These are phyloP conservation scores for Alternaria infectoria DNA, from an alignment of 2,329 filamentous ascomycete species.

Conservation along the genomic window DNA sequence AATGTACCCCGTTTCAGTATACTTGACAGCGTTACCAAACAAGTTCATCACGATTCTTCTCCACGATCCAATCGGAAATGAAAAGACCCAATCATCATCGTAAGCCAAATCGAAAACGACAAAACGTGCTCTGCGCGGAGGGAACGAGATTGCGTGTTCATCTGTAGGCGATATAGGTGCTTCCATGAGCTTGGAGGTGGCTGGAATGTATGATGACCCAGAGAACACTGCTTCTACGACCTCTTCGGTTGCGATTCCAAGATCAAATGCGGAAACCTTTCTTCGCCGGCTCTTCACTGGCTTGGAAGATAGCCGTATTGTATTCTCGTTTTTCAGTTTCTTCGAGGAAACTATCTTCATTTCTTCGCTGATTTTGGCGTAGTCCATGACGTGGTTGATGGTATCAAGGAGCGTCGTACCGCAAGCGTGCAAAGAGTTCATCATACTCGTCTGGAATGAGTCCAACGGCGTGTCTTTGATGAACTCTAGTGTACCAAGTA, in stretches of 20 bases:
- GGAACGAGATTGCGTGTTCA: background rate
- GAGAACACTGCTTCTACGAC: constrained; percentile 35
- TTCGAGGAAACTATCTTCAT: constrained; percentile 48
- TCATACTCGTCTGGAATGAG: constrained; percentile 53
- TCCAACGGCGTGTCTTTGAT: constrained; percentile 52
- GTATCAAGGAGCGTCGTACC: constrained; percentile 59
- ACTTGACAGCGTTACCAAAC: constrained; percentile 48
- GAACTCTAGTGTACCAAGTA: constrained; percentile 57
- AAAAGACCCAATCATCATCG: constrained; percentile 51
- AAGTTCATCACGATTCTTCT: constrained; percentile 47
- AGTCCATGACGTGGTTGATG: constrained; percentile 43
- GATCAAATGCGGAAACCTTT: constrained; percentile 27
- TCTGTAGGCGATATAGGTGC: constrained; percentile 4
- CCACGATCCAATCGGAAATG: constrained; percentile 47
- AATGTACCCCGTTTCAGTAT: constrained; percentile 40
- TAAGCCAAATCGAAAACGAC: constrained; percentile 34
- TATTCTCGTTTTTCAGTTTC: constrained; percentile 35
- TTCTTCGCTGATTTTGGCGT: constrained; percentile 34
- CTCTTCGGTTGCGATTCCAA: constrained; percentile 28
- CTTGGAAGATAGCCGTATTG: constrained; percentile 37
- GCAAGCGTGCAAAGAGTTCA: constrained; percentile 53
- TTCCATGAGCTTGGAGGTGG: constrained; percentile 14
- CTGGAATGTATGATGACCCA: constrained; percentile 42
- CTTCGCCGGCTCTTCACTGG: constrained; percentile 32
- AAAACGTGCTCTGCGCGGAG: constrained; percentile 28